Evolutionary conservation across 257 asterid species (phyloP), one percentile per base, ranked within the genome.

Genomic region (Henckelia pumila): DNA sequence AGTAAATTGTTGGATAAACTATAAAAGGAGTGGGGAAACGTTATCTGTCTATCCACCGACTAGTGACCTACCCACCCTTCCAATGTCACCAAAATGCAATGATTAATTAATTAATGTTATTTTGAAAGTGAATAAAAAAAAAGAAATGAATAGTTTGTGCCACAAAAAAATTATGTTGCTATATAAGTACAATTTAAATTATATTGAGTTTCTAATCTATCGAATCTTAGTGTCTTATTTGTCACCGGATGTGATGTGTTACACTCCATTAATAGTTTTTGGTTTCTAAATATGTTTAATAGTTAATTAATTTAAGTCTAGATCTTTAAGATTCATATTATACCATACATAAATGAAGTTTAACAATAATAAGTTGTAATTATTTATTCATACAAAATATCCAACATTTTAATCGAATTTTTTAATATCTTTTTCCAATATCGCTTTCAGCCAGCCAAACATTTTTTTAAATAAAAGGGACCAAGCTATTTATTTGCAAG

Each of bases 1-100:
- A 14, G 19, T 40, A 40, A 40, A 40, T 40, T 40, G 7, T 14
- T 3, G 52, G 19, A 40, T 40, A 40, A 40, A 40, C n/a, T 13
- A 11, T 37, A 3, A 71, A 26, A 53, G 30, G 70, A 56, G 40
- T 24, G 35, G 64, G 66, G 28, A 47, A 60, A 25, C 14, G 40
- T 6, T n/a, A n/a, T 72, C 76, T 24, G 17, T 64, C 74, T 60
- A 66, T 53, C 76, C 80, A 79, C 83, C 83, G 78, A 79, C 80
- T 76, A 63, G 76, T 69, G 78, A 75, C 83, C 80, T 72, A 68
- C 68, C 75, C 20, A 68, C 71, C 75, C 24, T 37, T 66, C n/a
- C 59, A 52, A 24, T 8, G 6, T 55, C 47, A 26, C 14, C 1
- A 14, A 5, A 49, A 28, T 9, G 3, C n/a, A 21, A 16, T 60